phyloP scores from a whole-genome alignment of 2,329 filamentous ascomycete species.

The Cordyceps fumosorosea region DNA sequence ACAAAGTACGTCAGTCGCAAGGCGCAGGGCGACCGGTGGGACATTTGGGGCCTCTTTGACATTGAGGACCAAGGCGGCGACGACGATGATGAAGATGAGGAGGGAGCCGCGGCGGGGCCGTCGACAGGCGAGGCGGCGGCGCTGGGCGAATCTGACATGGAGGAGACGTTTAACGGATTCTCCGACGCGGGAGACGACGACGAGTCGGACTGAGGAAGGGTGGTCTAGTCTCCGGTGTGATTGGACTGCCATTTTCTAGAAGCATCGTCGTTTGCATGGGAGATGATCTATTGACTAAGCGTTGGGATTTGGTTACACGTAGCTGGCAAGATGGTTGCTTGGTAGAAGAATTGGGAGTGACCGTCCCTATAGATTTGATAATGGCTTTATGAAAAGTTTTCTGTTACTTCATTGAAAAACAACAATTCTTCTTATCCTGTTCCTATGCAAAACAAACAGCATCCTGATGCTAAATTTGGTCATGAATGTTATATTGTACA shows the following conservation, averaged over 20 bases:
- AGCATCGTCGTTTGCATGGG: neutral
- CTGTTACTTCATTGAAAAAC: neutral
- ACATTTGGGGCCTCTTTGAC: constrained; percentile 73
- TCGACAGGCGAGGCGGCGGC: constrained; percentile 25
- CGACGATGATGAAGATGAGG: constrained; percentile 24
- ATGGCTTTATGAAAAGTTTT: neutral
- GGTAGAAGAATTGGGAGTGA: neutral
- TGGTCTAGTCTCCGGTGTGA: neutral
- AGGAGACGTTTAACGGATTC: constrained; percentile 54
- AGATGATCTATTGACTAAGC: neutral
- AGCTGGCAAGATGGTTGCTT: neutral
- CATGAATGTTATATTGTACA: constrained; percentile 4
- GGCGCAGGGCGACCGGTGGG: constrained; percentile 87
- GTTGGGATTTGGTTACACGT: neutral
- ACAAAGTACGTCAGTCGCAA: constrained; percentile 88
- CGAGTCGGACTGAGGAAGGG: constrained; percentile 27
- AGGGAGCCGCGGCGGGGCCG: neutral
- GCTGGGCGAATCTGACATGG: constrained; percentile 36
- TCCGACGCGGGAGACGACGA: constrained; percentile 36
- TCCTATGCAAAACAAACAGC: neutral
- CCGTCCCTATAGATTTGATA: neutral
- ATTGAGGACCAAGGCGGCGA: constrained; percentile 53
- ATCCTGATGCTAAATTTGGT: constrained; percentile 2
- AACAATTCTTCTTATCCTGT: neutral
- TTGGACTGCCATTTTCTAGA: neutral